These are phyloP conservation scores for Zygosaccharomyces rouxii DNA, from an alignment of 805 yeast species.

Conservation along the genomic window DNA sequence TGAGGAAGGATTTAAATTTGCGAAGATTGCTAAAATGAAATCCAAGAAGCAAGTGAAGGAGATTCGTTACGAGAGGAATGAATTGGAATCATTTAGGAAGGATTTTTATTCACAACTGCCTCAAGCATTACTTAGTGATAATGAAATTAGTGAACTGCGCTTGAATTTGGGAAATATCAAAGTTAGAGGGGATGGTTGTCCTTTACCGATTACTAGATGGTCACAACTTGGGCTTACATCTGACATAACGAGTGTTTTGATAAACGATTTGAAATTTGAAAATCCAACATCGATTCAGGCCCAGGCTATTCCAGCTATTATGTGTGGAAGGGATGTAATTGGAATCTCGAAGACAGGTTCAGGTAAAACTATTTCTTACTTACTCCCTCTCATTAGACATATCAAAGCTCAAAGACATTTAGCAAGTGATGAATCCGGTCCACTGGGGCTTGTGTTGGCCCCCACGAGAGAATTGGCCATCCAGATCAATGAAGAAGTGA, in stretches of 20 bases:
- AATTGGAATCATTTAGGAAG: constrained; percentile 54
- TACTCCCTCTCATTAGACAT: constrained; percentile 80
- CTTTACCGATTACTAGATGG: constrained; percentile 72
- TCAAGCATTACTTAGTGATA: constrained; percentile 45
- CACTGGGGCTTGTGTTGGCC: constrained; percentile 72
- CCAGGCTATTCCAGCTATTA: constrained; percentile 84
- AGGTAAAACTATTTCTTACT: constrained; percentile 88
- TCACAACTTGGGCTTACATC: constrained; percentile 74
- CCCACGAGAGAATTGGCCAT: constrained; percentile 92
- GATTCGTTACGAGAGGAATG: constrained; percentile 28
- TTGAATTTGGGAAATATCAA: constrained; percentile 58
- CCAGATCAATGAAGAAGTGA: constrained; percentile 70
- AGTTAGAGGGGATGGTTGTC: constrained; percentile 53
- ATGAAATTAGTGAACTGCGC: constrained; percentile 55
- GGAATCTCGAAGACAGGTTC: constrained; percentile 97
- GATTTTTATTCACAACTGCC: constrained; percentile 58
- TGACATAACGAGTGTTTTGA: constrained; percentile 49
- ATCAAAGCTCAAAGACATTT: constrained; percentile 65
- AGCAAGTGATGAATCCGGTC: constrained; percentile 53
- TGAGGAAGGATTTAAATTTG: constrained; percentile 35
- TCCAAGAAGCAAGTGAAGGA: constrained; percentile 36
- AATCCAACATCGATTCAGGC: constrained; percentile 85
- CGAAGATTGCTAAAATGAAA: constrained; percentile 38
- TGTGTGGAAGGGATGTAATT: constrained; percentile 85
- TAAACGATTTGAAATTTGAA: constrained; percentile 46